phyloP scores from a whole-genome alignment of 805 yeast genomes.

The Starmerella asiatica region DNA sequence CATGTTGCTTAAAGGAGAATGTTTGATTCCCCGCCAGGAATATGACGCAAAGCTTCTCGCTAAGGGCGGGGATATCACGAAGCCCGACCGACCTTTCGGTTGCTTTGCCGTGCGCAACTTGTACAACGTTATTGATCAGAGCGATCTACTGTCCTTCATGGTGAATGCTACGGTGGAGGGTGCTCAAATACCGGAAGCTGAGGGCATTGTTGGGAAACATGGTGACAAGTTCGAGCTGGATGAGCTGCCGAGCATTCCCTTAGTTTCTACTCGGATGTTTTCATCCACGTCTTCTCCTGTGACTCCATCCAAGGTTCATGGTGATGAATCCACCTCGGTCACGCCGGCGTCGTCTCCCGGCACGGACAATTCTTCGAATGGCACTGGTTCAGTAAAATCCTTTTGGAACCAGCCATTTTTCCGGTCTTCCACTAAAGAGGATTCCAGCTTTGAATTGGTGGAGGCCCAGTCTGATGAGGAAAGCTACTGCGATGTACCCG shows the following conservation, averaged over 20 bases:
- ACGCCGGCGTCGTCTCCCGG: neutral
- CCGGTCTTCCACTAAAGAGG: neutral
- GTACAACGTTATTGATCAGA: constrained; percentile 74
- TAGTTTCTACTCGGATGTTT: neutral
- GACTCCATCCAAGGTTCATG: neutral
- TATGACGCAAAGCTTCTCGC: constrained; percentile 3
- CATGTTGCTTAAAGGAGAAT: constrained; percentile 14
- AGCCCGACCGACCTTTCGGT: constrained; percentile 25
- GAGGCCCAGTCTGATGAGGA: neutral
- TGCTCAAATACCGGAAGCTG: constrained; percentile 4
- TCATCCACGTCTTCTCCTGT: neutral
- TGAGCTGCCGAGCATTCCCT: constrained; percentile 11
- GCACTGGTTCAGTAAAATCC: constrained; percentile 1
- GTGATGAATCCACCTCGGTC: neutral
- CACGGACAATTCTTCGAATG: neutral
- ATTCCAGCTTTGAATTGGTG: neutral
- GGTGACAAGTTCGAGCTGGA: constrained; percentile 23
- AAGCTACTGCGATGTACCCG: constrained; percentile 2
- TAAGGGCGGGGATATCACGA: neutral
- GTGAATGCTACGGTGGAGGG: constrained; percentile 65
- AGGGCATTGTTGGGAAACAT: constrained; percentile 5
- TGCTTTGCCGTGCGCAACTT: constrained; percentile 54
- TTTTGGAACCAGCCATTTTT: constrained; percentile 3
- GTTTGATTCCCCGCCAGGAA: constrained; percentile 10
- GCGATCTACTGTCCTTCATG: constrained; percentile 84